These are phyloP conservation scores for Colletotrichum nymphaeae DNA, from an alignment of 2,329 filamentous ascomycete species.

Conservation along the genomic window DNA sequence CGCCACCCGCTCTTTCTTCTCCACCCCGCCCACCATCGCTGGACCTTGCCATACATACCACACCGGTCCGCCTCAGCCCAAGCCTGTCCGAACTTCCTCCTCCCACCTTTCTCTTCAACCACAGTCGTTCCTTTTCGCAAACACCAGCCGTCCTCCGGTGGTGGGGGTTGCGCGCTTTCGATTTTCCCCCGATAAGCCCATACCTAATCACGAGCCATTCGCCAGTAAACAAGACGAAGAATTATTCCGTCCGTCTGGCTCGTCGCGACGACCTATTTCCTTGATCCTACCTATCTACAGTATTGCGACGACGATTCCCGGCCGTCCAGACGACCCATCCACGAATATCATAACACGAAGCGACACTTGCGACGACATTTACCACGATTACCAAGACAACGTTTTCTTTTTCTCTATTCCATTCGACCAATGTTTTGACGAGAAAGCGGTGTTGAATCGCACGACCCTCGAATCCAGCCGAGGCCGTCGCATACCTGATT, in stretches of 20 bases:
- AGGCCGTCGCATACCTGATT: slow-evolving; percentile 13
- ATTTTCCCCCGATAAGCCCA: slow-evolving; percentile 24
- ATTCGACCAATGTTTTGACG: slow-evolving; percentile 5
- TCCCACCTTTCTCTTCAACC: slow-evolving; percentile 32
- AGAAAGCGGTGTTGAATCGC: background rate
- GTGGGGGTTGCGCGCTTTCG: slow-evolving; percentile 32
- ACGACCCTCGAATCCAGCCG: slow-evolving; percentile 19
- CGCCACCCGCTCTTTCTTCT: slow-evolving; percentile 35
- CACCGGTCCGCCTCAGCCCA: slow-evolving; percentile 36
- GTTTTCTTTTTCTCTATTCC: slow-evolving; percentile 11
- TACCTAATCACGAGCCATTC: slow-evolving; percentile 19
- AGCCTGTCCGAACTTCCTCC: slow-evolving; percentile 28
- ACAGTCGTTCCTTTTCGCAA: slow-evolving; percentile 37
- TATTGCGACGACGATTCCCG: slow-evolving; percentile 10
- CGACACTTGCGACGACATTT: slow-evolving; percentile 15
- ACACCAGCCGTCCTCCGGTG: slow-evolving; percentile 34
- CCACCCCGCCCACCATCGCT: slow-evolving; percentile 34
- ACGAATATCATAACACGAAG: slow-evolving; percentile 9
- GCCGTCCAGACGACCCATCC: slow-evolving; percentile 16
- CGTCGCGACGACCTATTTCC: slow-evolving; percentile 20
- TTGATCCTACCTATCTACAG: slow-evolving; percentile 3
- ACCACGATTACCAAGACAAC: slow-evolving; percentile 16
- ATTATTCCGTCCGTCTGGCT: slow-evolving; percentile 5
- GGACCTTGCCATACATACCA: slow-evolving; percentile 36
- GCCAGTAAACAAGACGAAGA: slow-evolving; percentile 9